Percentiles rank a stretch among this genome's conserved stretches.
phyloP scores from a whole-genome alignment of 805 yeast species.

The Nakazawaea anatomiae region DNA sequence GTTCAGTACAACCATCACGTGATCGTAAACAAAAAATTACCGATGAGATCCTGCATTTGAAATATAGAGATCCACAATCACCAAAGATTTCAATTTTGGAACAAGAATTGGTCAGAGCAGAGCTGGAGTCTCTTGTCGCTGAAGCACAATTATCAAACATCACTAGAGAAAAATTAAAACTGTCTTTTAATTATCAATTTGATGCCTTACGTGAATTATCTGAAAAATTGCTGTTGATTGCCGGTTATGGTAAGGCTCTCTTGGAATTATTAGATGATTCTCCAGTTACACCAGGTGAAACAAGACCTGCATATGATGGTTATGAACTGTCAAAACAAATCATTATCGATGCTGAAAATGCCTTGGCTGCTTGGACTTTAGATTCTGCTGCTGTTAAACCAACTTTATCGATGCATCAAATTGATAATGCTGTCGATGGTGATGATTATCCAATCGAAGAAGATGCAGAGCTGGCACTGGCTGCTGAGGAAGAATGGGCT shows the following conservation, averaged over 20 bases:
- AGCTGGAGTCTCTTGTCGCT: slow-evolving; percentile 87
- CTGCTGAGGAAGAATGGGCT: slow-evolving; percentile 49
- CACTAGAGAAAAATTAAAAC: slow-evolving; percentile 81
- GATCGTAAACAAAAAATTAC: slow-evolving; percentile 83
- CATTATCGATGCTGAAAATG: slow-evolving; percentile 79
- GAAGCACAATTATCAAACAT: slow-evolving; percentile 88
- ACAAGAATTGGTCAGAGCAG: slow-evolving; percentile 87
- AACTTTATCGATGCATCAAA: slow-evolving; percentile 59
- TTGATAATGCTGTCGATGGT: slow-evolving; percentile 42
- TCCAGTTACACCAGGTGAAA: slow-evolving; percentile 89
- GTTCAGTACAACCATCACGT: slow-evolving; percentile 82
- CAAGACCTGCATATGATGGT: slow-evolving; percentile 85
- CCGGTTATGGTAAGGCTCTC: slow-evolving; percentile 85
- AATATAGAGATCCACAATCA: slow-evolving; percentile 81
- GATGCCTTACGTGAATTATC: slow-evolving; percentile 83
- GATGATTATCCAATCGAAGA: slow-evolving; percentile 42
- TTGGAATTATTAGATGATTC: slow-evolving; percentile 78
- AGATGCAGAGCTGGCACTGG: slow-evolving; percentile 43
- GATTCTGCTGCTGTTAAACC: slow-evolving; percentile 81
- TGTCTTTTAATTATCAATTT: slow-evolving; percentile 78
- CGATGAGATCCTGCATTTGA: slow-evolving; percentile 77
- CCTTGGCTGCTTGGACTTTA: slow-evolving; percentile 79
- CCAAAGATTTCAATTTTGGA: slow-evolving; percentile 77
- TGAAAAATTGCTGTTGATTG: slow-evolving; percentile 79
- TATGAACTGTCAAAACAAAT: slow-evolving; percentile 86